These are phyloP conservation scores for Luffa aegyptiaca DNA, from an alignment of 306 rosid genomes.

Conservation along the genomic window DNA sequence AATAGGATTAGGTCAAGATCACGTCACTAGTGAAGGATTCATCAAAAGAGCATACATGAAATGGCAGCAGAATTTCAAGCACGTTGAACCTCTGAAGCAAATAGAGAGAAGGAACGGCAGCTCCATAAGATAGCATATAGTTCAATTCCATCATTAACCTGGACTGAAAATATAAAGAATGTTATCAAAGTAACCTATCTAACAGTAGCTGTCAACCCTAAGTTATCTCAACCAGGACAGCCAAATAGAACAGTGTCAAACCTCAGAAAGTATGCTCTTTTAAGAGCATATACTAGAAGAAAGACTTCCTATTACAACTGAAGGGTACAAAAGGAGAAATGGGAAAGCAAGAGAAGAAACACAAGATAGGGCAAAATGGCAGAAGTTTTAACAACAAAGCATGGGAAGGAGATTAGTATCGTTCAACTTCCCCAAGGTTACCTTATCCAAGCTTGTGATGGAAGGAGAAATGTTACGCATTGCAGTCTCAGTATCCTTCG, in stretches of 20 bases:
- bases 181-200: background rate
- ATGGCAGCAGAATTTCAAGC: conserved; percentile 55
- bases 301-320: background rate
- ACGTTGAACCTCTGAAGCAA: conserved; percentile 70
- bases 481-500: conserved; percentile 40
- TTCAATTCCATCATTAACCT: conserved; percentile 76
- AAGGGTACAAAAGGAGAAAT: background rate
- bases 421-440: conserved; percentile 8
- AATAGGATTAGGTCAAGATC: conserved; percentile 2
- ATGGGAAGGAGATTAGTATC: background rate
- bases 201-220: conserved; percentile 1
- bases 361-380: background rate
- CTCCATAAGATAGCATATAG: conserved; percentile 93
- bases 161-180: conserved; percentile 34
- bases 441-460: conserved; percentile 25
- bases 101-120: conserved; percentile 62
- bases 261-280: background rate
- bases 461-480: conserved; percentile 30
- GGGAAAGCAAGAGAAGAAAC: background rate
- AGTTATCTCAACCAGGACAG: conserved; percentile 13
- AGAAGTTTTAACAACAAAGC: background rate
- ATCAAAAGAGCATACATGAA: conserved; percentile 46
- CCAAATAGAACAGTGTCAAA: background rate
- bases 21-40: background rate
- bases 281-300: background rate